Evolutionary conservation across 2,329 filamentous ascomycete species (phyloP).

Genomic region (Thielaviopsis ethacetica): DNA sequence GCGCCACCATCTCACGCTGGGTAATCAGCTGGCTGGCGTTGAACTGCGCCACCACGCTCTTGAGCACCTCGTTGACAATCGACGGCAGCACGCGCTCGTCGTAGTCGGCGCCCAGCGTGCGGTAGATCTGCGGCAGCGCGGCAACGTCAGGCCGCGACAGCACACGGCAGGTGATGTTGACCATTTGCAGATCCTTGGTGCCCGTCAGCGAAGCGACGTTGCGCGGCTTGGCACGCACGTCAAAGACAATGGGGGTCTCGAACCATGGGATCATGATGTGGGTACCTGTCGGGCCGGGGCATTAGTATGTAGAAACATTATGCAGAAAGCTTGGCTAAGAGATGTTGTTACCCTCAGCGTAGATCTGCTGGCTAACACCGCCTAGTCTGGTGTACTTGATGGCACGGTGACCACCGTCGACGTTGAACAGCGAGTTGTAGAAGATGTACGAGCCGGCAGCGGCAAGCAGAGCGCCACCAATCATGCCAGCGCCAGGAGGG

Average conservation of each 20-base stretch:
- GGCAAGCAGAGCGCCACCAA: constrained; percentile 27
- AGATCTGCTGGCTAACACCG: constrained; percentile 94
- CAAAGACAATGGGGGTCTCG: constrained; percentile 91
- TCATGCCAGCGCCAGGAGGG: constrained; percentile 21
- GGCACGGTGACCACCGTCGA: constrained; percentile 94
- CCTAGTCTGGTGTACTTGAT: constrained; percentile 94
- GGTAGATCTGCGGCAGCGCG: constrained; percentile 89
- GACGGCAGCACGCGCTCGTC: constrained; percentile 93
- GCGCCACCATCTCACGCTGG: constrained; percentile 91
- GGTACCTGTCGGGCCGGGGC: constrained; percentile 44
- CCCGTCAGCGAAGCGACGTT: constrained; percentile 94
- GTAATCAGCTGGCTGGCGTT: constrained; percentile 97
- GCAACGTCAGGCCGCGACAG: constrained; percentile 79
- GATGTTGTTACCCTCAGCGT: constrained; percentile 57
- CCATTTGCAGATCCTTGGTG: constrained; percentile 99
- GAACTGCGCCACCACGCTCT: constrained; percentile 98
- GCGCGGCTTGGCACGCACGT: constrained; percentile 92
- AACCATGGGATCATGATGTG: constrained; percentile 93
- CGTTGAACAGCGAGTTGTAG: constrained; percentile 54
- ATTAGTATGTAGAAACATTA: constrained; percentile 14
- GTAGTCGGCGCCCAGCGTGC: constrained; percentile 87
- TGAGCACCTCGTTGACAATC: constrained; percentile 96
- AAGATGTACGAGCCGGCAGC: constrained; percentile 32
- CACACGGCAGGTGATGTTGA: constrained; percentile 99
- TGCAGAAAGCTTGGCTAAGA: neutral